Base-by-base conservation (phyloP, 768 basidiomycete genomes). In the Collybiopsis confluens region DNA sequence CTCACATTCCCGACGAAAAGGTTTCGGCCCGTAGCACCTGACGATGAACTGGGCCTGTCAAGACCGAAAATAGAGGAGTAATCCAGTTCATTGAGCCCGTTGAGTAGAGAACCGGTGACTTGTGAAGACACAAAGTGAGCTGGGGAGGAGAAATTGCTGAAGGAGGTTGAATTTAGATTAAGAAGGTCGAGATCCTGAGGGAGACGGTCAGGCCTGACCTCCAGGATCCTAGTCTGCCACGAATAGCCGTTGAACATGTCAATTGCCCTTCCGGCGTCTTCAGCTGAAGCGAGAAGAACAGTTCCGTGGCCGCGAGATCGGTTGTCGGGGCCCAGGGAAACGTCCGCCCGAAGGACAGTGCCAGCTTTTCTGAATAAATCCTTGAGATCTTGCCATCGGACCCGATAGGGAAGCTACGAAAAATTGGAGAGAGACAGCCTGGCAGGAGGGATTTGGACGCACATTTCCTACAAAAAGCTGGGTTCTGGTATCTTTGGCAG, bases 331-430 rank as follows among this genome's bases (percentile, higher is more conserved):
- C 90, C 83, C 28, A 91, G 75, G 52, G 88, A 79, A 58, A 90
- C 82, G 65, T 87, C 82, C 37, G 93, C 86, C 45, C 89, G 78
- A 35, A 92, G 73, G 58, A 95, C 85, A 26, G 90, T 97, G 38
- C 97, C 97, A 5, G 96, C 91, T 59, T 91, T 89, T 35, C 96
- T 84, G 70, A 99, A 98, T 49, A 99, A 82, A 67, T 99, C 96
- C 62, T 99, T 98, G 58, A 99, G 81, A 73, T 99, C 97, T 73
- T 99, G 97, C 97, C 97, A 99, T 52, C 97, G 85, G 36, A 98
- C 95, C 56, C 96, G 80, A 70, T 96, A 98, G 0, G 97, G 97
- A 23, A 99, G 82, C 93, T 95, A 56, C 45, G 43, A 16, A 6
- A 57, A 38, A 48, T 40, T 41, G 44, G 59, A 30, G 51, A 48